Conservation (phyloP, 2,329 filamentous ascomycete genomes). For the Rhexocercosporidium sp. region DNA sequence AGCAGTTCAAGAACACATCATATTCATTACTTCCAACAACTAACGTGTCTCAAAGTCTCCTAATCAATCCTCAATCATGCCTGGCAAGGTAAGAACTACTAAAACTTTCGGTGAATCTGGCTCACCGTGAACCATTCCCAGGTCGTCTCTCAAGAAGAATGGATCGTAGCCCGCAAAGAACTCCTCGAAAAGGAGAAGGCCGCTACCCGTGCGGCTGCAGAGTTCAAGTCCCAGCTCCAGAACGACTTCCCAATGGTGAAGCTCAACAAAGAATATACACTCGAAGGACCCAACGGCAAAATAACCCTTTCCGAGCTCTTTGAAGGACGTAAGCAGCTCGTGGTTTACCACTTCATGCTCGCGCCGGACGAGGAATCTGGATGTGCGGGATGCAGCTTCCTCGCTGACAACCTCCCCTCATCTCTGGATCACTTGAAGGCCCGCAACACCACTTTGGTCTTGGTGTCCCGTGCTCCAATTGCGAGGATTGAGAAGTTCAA, state of each 20-base stretch:
- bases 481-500: conserved; percentile 46
- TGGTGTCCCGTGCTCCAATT: conserved; percentile 47
- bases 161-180: conserved; percentile 43
- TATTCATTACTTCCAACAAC: background rate
- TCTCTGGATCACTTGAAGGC: conserved; percentile 44
- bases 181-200: conserved; percentile 46
- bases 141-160: conserved; percentile 44
- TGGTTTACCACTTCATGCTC: conserved; percentile 56
- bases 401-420: conserved; percentile 47
- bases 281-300: conserved; percentile 41
- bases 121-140: conserved; percentile 19
- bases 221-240: conserved; percentile 42
- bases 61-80: conserved; percentile 21
- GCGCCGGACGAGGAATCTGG: conserved; percentile 42
- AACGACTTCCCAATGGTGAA: conserved; percentile 48
- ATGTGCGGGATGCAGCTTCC: conserved; percentile 48
- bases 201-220: conserved; percentile 39
- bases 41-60: background rate
- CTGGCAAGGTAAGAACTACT: conserved; percentile 27
- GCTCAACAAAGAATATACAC: conserved; percentile 45
- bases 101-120: background rate
- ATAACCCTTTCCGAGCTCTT: conserved; percentile 43
- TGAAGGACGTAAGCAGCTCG: conserved; percentile 44
- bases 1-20: background rate
- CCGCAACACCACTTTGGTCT: conserved; percentile 47